A percentile compares a stretch with the other conserved stretches of the same genome.
Conservation (phyloP, 2,329 filamentous ascomycete genomes). For the Botrytis tulipae region DNA sequence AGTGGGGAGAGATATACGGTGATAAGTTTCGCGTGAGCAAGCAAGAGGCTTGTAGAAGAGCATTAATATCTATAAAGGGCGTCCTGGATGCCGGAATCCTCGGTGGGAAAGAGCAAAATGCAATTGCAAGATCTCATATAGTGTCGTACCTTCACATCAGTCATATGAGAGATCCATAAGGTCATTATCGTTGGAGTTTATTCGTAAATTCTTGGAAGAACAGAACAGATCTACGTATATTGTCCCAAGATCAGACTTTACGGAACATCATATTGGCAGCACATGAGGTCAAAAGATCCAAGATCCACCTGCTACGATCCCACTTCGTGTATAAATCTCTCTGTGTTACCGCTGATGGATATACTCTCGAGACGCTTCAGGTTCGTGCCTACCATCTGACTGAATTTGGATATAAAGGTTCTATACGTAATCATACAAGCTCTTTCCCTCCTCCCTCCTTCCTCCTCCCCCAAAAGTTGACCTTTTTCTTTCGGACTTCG, state of each 20-base stretch:
- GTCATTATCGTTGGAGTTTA: no score
- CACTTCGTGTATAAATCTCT: not conserved
- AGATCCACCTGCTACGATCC: not conserved
- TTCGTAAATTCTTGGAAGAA: not conserved
- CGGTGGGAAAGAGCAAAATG: not conserved
- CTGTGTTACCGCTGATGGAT: not conserved
- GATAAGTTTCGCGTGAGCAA: not conserved
- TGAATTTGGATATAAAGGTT: no score
- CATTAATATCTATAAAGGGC: not conserved
- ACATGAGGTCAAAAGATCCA: fast-evolving
- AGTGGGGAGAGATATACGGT: not conserved
- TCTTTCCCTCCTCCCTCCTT: no score
- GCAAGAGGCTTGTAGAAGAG: not conserved
- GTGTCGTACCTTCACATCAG: not conserved
- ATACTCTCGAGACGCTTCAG: not conserved
- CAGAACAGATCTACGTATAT: no score
- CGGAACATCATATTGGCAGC: not conserved
- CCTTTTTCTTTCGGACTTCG: no score
- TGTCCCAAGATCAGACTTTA: not conserved
- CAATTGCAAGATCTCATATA: not conserved
- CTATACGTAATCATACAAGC: no score
- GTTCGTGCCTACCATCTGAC: not conserved
- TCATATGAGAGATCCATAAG: not conserved
- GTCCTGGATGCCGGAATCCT: not conserved
- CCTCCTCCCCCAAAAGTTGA: no score